Percentiles rank a stretch among this genome's conserved stretches.
phyloP scores from a whole-genome alignment of 768 basidiomycete genomes.

The Cystobasidium onofrii region DNA sequence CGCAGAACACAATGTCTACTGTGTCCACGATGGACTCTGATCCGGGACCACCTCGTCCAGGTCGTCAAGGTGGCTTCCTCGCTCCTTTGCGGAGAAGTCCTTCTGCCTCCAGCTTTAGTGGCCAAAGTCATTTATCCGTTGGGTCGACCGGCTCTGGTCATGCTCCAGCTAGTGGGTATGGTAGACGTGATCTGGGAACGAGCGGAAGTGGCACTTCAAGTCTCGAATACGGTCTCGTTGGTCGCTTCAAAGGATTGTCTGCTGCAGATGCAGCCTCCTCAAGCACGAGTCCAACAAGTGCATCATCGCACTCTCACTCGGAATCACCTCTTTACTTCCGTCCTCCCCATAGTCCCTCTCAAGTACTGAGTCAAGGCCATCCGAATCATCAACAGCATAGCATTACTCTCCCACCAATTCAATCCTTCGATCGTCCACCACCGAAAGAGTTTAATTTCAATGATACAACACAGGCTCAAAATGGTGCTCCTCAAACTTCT shows the following conservation, averaged over 20 bases:
- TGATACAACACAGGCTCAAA: neutral
- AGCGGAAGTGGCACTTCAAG: constrained; percentile 4
- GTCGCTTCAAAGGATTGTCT: constrained; percentile 32
- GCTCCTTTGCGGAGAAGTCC: constrained; percentile 27
- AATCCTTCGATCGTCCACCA: constrained; percentile 34
- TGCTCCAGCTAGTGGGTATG: neutral
- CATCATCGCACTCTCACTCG: constrained; percentile 27
- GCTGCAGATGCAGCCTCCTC: constrained; percentile 14
- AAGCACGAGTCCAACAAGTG: constrained; percentile 5
- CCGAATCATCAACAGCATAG: constrained; percentile 30
- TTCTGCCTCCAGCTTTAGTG: constrained; percentile 34
- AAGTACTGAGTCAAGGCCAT: constrained; percentile 3
- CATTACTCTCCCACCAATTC: constrained; percentile 35
- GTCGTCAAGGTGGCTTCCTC: constrained; percentile 13
- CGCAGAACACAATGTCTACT: constrained; percentile 36
- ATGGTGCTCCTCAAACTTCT: constrained; percentile 5
- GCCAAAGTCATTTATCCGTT: constrained; percentile 25
- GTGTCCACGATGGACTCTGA: constrained; percentile 32
- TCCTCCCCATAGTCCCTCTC: constrained; percentile 15
- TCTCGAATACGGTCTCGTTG: constrained; percentile 22
- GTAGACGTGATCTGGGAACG: constrained; percentile 16
- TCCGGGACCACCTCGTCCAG: neutral
- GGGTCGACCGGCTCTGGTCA: constrained; percentile 21
- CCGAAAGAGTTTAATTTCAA: constrained; percentile 26
- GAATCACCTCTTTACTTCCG: constrained; percentile 23